Evolutionary conservation across 306 rosid genomes (phyloP).

Genomic region (Pyrus betulifolia): DNA sequence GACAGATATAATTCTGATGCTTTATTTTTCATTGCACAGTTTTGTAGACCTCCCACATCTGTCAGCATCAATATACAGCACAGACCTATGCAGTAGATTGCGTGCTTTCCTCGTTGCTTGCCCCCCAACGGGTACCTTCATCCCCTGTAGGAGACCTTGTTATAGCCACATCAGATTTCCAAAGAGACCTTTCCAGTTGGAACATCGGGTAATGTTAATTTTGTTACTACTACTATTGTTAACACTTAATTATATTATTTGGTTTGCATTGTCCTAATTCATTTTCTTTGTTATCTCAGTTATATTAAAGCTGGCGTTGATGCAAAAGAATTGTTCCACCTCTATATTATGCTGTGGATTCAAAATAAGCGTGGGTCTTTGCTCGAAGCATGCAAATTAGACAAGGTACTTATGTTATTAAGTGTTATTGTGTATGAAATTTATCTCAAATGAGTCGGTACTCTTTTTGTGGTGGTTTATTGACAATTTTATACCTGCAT

Average conservation of each 20-base stretch:
- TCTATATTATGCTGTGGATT: conserved; percentile 90
- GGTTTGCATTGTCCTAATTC: neutral
- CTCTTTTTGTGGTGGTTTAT: neutral
- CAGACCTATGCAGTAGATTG: conserved; percentile 75
- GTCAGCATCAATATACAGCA: conserved; percentile 89
- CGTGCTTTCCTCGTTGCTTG: conserved; percentile 88
- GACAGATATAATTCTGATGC: conserved; percentile 20
- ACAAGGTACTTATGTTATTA: conserved; percentile 53
- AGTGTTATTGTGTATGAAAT: neutral
- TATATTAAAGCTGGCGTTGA: conserved; percentile 85
- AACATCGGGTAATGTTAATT: conserved; percentile 44
- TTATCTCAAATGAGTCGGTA: neutral
- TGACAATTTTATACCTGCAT: neutral
- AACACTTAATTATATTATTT: neutral
- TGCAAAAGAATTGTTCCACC: conserved; percentile 93
- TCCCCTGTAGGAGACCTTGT: conserved; percentile 88
- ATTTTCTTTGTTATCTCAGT: conserved; percentile 39
- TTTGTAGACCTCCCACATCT: conserved; percentile 93
- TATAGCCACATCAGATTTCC: conserved; percentile 90
- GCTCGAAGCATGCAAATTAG: conserved; percentile 87
- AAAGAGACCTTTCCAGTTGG: conserved; percentile 78
- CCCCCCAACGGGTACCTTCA: conserved; percentile 82
- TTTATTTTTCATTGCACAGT: conserved; percentile 36
- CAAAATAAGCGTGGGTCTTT: conserved; percentile 76
- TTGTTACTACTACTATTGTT: neutral